phyloP scores from a whole-genome alignment of 2,329 filamentous ascomycete species.

The Colletotrichum orchidophilum region DNA sequence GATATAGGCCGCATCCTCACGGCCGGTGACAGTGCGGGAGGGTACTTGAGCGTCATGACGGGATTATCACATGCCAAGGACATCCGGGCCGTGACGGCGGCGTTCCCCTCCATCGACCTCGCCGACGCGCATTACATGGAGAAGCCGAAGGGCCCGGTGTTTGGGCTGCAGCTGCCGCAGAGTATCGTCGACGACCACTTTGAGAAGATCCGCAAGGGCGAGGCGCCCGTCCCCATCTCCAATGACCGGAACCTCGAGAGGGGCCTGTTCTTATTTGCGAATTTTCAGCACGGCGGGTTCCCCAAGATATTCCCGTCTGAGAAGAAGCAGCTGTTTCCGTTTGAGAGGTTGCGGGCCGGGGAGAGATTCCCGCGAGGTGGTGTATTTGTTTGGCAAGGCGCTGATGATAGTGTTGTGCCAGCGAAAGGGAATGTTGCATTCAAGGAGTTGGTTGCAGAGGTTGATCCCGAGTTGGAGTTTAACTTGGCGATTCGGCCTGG shows the following conservation, averaged over 20 bases:
- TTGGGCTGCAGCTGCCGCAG: not conserved
- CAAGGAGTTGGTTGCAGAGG: not conserved
- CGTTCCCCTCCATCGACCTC: slow-evolving; percentile 37
- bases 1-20: slow-evolving; percentile 6
- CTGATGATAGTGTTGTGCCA: slow-evolving; percentile 7
- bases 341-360: slow-evolving; percentile 7
- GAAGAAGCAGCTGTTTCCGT: not conserved
- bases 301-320: not conserved
- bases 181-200: slow-evolving; percentile 13
- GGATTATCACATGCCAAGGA: slow-evolving; percentile 38
- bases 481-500: not conserved
- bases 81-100: slow-evolving; percentile 30
- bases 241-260: not conserved
- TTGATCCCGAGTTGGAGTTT: slow-evolving; percentile 2
- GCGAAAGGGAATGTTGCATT: not conserved
- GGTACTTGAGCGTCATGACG: slow-evolving; percentile 37
- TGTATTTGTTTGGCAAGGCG: slow-evolving; percentile 22
- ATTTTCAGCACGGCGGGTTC: not conserved
- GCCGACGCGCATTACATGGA: slow-evolving; percentile 8
- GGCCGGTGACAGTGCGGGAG: slow-evolving; percentile 36
- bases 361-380: slow-evolving; percentile 4
- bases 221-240: not conserved
- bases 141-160: not conserved
- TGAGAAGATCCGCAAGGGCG: not conserved
- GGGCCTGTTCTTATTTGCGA: not conserved